These are phyloP conservation scores for Leccinum disarticulatum DNA, from an alignment of 768 basidiomycete species.

Conservation along the genomic window DNA sequence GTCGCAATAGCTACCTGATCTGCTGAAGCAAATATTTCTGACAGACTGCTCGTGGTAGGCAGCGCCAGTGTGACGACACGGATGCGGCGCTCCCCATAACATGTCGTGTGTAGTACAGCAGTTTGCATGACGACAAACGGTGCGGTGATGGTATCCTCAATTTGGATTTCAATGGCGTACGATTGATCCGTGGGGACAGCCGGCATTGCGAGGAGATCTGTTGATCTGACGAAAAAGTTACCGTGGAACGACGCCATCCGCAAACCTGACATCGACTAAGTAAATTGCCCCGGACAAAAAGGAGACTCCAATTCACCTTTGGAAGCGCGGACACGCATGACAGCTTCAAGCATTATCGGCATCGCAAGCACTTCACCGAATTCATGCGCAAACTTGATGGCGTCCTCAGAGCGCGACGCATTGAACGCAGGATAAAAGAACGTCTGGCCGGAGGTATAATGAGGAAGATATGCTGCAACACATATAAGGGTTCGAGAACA, in stretches of 20 bases:
- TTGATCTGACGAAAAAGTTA: slow-evolving; percentile 97
- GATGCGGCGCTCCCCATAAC: slow-evolving; percentile 89
- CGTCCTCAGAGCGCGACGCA: slow-evolving; percentile 90
- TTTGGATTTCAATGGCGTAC: slow-evolving; percentile 93
- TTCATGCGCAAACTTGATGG: slow-evolving; percentile 97
- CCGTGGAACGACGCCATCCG: slow-evolving; percentile 98
- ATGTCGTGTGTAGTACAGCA: slow-evolving; percentile 91
- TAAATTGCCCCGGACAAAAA: background rate
- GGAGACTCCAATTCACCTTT: slow-evolving; percentile 53
- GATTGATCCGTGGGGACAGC: slow-evolving; percentile 96
- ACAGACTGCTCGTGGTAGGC: slow-evolving; percentile 84
- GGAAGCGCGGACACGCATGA: slow-evolving; percentile 98
- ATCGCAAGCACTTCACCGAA: slow-evolving; percentile 91
- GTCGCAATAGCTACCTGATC: slow-evolving; percentile 88
- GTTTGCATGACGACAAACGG: slow-evolving; percentile 95
- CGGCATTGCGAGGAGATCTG: slow-evolving; percentile 93
- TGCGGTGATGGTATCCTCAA: slow-evolving; percentile 89
- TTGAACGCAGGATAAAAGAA: slow-evolving; percentile 99
- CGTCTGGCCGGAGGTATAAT: slow-evolving; percentile 97
- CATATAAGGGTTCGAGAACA: background rate
- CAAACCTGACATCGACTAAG: slow-evolving; percentile 50
- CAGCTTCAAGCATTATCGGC: slow-evolving; percentile 95
- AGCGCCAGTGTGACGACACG: slow-evolving; percentile 87
- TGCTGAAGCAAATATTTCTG: slow-evolving; percentile 86
- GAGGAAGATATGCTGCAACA: slow-evolving; percentile 77